Conservation (phyloP, 208 protist genomes). For the Leishmania gerbilli region DNA sequence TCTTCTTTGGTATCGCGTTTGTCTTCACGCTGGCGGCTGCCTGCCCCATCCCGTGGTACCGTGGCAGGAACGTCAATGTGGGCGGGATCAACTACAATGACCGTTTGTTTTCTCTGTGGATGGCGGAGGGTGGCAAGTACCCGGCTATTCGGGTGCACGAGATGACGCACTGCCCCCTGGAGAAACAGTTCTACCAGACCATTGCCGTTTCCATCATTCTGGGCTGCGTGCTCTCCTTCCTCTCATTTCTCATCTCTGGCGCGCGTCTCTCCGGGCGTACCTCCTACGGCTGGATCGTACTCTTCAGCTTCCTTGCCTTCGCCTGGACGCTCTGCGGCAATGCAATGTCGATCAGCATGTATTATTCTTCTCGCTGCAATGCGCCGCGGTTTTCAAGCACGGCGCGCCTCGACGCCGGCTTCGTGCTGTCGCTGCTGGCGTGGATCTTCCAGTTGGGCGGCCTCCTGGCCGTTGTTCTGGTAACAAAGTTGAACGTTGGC, state of each 20-base stretch:
- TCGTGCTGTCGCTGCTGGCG: conserved; percentile 52
- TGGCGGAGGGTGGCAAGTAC: conserved; percentile 32
- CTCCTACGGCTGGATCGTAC: conserved; percentile 49
- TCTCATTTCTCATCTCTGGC: conserved; percentile 38
- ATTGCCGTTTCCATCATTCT: conserved; percentile 54
- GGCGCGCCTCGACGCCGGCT: conserved; percentile 52
- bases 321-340: conserved; percentile 51
- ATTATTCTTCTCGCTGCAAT: conserved; percentile 43
- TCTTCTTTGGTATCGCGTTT: conserved; percentile 41
- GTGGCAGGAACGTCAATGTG: conserved; percentile 39
- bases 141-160: conserved; percentile 15
- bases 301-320: conserved; percentile 61
- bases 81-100: conserved; percentile 45
- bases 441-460: conserved; percentile 56
- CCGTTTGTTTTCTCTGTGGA: conserved; percentile 46
- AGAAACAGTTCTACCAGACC: conserved; percentile 70
- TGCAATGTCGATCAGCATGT: conserved; percentile 58
- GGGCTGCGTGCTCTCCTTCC: conserved; percentile 38
- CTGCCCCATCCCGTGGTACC: conserved; percentile 61
- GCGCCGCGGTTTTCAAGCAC: conserved; percentile 35
- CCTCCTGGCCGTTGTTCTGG: conserved; percentile 37
- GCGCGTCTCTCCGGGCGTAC: conserved; percentile 33
- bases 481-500: conserved; percentile 55
- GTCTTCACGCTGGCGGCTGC: conserved; percentile 42
- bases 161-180: conserved; percentile 39